Evolutionary conservation across 768 basidiomycete genomes (phyloP), one percentile per base, ranked within the genome.

Genomic region (Boletus eberwhitei): DNA sequence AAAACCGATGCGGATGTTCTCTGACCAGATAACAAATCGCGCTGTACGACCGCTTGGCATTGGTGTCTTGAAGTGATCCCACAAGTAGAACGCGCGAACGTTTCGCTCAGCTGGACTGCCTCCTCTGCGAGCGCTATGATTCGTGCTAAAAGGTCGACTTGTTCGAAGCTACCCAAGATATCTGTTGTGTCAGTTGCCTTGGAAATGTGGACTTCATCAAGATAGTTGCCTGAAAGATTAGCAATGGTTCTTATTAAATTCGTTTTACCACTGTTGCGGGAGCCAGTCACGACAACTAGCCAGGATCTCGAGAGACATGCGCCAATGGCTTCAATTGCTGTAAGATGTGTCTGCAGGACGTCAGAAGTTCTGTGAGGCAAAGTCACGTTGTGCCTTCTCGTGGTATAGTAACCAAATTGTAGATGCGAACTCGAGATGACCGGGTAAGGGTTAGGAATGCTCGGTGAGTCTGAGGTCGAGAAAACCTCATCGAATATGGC

Each of bases 161-260:
- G 96, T 71, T 99, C 97, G 65, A 98, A 98, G 68, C 90, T 88
- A 34, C 97, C 97, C 41, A 99, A 74, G 34, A 99, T 86, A 71
- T 99, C 97, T 69, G 87, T 86, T 2, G 94, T 90, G 68, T 99
- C 97, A 3, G 91, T 93, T 8, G 90, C 86, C 54, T 81, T 86
- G 68, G 90, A 95, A 65, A 98, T 76, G 17, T 84, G 77, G 44
- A 97, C 79, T 68, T 93, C 90, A 21, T 77, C 77, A 1, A 98
- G 78, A 22, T 69, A 42, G 48, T 82, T 79, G 24, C 97, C 96
- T 34, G 82, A 81, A 36, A 86, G 72, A 48, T 82, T 72, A 34
- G 95, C 92, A 41, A 95, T 68, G 5, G 80, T 74, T 52, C 85
- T 80, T 17, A 94, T 78, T 39, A 93, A 67, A 32, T 79, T 77